Conservation (phyloP, 805 yeast species). For the Candida namnaoensis region DNA sequence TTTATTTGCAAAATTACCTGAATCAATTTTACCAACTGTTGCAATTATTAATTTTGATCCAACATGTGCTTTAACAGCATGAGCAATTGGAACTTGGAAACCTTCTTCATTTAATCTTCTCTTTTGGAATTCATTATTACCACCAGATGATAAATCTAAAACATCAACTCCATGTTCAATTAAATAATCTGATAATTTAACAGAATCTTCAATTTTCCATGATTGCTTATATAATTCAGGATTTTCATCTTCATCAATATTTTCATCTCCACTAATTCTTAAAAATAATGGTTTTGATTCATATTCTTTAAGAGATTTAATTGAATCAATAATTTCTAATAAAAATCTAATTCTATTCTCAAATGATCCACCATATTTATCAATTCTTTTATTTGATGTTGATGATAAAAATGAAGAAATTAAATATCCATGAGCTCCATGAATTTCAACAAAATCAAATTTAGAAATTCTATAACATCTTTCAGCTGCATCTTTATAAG, state of each 20-base stretch:
- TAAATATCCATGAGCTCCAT: conserved; percentile 56
- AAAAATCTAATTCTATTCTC: conserved; percentile 47
- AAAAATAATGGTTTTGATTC: conserved; percentile 36
- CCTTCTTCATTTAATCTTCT: conserved; percentile 21
- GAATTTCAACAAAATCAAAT: conserved; percentile 54
- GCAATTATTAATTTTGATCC: conserved; percentile 35
- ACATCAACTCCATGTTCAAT: conserved; percentile 38
- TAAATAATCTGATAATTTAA: conserved; percentile 29
- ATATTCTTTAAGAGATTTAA: conserved; percentile 27
- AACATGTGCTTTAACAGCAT: conserved; percentile 31
- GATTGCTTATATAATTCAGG: conserved; percentile 19
- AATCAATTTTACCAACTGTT: conserved; percentile 35
- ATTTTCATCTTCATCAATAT: conserved; percentile 5
- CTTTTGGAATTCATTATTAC: conserved; percentile 25
- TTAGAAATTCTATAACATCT: conserved; percentile 42
- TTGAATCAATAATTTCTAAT: conserved; percentile 38
- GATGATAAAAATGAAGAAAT: conserved; percentile 38
- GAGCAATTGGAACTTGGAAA: conserved; percentile 30
- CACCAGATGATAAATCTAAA: conserved; percentile 49
- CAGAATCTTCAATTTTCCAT: conserved; percentile 39
- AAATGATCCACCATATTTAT: conserved; percentile 54
- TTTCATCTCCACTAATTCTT: conserved; percentile 39
- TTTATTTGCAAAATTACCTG: conserved; percentile 27
- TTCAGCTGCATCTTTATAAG: conserved; percentile 37
- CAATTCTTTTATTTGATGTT: conserved; percentile 43